These are phyloP conservation scores for Allium sativum DNA, from an alignment of 106 monocot species.

Conservation along the genomic window DNA sequence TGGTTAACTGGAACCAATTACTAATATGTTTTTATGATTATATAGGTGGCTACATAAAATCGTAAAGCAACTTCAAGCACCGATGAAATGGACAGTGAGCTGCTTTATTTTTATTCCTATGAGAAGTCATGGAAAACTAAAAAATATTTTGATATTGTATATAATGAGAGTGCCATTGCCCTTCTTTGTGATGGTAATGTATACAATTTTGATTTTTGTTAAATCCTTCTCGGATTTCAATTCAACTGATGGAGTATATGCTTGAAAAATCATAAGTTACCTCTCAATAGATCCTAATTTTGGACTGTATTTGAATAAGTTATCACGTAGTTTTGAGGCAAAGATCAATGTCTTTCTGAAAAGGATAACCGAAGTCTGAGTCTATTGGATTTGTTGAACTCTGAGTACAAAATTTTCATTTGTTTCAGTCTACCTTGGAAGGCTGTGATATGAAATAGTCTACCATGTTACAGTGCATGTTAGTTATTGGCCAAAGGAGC, in stretches of 20 bases:
- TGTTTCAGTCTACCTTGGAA: too few relatives aligned
- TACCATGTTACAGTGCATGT: too few relatives aligned
- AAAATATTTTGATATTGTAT: constrained; percentile 51
- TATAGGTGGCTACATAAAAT: too few relatives aligned
- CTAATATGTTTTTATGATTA: too few relatives aligned
- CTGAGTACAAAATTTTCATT: neutral
- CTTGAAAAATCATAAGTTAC: constrained; percentile 70
- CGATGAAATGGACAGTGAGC: constrained; percentile 76
- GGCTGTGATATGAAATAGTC: too few relatives aligned
- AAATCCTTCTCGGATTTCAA: constrained; percentile 43
- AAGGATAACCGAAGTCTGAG: constrained; percentile 61
- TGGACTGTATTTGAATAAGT: constrained; percentile 54
- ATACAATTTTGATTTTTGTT: constrained; percentile 65
- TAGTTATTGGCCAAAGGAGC: too few relatives aligned
- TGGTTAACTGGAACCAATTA: too few relatives aligned
- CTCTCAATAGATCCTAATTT: constrained; percentile 76
- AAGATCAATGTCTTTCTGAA: constrained; percentile 23
- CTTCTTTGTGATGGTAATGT: constrained; percentile 74
- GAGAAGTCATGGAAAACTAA: constrained; percentile 61
- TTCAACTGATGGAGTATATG: constrained; percentile 77
- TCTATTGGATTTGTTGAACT: constrained; percentile 47
- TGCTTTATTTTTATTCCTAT: constrained; percentile 73
- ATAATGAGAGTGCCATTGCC: constrained; percentile 85
- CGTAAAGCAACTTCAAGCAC: constrained; percentile 89
- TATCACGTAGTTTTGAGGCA: constrained; percentile 29